Base-by-base conservation (phyloP, 441 rosid genomes). In the Aleurites moluccanus region DNA sequence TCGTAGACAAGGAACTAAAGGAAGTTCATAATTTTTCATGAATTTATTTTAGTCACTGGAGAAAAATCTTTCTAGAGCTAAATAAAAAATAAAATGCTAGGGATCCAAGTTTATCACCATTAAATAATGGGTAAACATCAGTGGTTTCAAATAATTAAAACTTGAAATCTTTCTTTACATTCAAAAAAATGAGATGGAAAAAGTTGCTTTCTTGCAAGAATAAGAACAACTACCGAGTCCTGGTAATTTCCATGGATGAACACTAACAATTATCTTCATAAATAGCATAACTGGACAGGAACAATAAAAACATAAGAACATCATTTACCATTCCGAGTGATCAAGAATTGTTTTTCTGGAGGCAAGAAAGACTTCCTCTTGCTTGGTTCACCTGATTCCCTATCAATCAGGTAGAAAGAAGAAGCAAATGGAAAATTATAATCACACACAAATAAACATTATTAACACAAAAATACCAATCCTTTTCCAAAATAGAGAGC, bases 361-460 rank as follows among this genome's bases (percentile, higher is more conserved):
- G 99, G 98, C 57, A 96, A 86, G 80, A 90, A 93, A 10, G 97
- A 63, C 87, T 91, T 93, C 84, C 97, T 88, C 89, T 89, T 92
- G 91, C 86, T 86, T 61, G 98, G 92, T 55, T 96, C 98, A 10
- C 99, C 99, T 3, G 94, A 91, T 80, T 96, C 99, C 99, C 98
- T 93, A 72, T 75, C 60, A 66, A 59, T 14, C n/a, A 13, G 16
- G 49, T 20, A n/a, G 47, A 67, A 64, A 67, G 20, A 20, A 70
- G 1, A 35, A 38, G 52, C 3, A 8, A 18, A 44, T n/a, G 14
- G 2, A 16, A 66, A 38, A 66, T 20, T 35, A 30, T 15, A 60
- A 18, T 16, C 55, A 18, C 6, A 20, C 4, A 18, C 4, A 6
- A 50, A 57, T 10, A 28, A 60, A 27, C 64, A 13, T 60, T 40